Evolutionary conservation across 805 yeast genomes (phyloP).

Genomic region (Starmerella scarabaei): DNA sequence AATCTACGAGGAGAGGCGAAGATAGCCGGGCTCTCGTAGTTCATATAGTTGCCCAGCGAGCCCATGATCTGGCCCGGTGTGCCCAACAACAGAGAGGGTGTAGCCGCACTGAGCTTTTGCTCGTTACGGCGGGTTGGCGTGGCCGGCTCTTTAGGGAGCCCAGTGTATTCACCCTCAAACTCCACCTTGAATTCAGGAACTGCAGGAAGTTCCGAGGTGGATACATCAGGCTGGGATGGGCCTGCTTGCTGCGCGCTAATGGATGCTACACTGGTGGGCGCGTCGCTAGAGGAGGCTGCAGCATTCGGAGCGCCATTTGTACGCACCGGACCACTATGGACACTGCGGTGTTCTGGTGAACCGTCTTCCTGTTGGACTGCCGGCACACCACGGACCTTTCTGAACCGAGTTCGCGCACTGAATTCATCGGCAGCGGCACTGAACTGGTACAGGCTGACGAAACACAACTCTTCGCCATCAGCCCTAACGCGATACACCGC

Average conservation of each 20-base stretch:
- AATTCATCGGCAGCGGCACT: constrained; percentile 27
- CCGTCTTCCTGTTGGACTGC: neutral
- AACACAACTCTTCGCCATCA: constrained; percentile 20
- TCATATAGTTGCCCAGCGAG: constrained; percentile 5
- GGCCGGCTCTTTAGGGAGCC: neutral
- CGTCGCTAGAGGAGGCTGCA: too few relatives aligned
- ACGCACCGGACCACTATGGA: too few relatives aligned
- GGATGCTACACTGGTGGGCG: neutral
- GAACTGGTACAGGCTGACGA: constrained; percentile 28
- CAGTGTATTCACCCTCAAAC: neutral
- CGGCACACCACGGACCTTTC: constrained; percentile 19
- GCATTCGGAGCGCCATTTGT: neutral
- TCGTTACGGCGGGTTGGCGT: neutral
- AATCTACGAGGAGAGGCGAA: constrained; percentile 14
- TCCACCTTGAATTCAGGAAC: neutral
- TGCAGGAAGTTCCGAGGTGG: neutral
- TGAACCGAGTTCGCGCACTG: constrained; percentile 28
- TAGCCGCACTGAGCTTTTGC: neutral
- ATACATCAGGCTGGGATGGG: neutral
- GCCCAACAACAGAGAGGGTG: constrained; percentile 1
- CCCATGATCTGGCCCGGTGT: constrained; percentile 7
- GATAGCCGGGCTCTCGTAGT: constrained; percentile 13
- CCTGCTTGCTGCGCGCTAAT: neutral
- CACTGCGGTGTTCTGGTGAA: too few relatives aligned
- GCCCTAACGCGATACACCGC: constrained; percentile 20